Evolutionary conservation across 148 eudicot genomes (phyloP), one percentile per base, ranked within the genome.

Genomic region (Silene conica): DNA sequence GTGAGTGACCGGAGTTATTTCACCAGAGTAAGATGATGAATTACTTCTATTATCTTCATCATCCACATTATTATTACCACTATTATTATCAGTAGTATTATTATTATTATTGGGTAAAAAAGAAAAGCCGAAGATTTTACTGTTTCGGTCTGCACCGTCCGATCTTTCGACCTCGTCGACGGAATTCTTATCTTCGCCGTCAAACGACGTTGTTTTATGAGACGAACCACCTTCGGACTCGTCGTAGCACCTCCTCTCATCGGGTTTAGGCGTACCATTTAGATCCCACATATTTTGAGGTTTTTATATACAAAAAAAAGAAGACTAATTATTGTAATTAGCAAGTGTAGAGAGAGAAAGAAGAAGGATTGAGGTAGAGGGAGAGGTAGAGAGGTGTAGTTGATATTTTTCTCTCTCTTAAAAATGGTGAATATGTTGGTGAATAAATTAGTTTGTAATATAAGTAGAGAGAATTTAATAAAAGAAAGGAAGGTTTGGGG

Each of bases 211-310:
- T 65, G 82, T 84, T 71, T 70, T 84, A 4, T 78, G 83, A 34
- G 81, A 82, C 3, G 86, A 86, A 50, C 80, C 83, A 0, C 71
- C 87, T 41, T 92, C 87, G 4, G 88, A 88, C 76, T 88, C 87
- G 6, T 79, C 85, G 34, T 66, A 72, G 6, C 61, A 26, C 52
- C 25, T 69, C 46, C 45, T 68, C n/a, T 74, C 86, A 80, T 80
- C 91, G 1, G 96, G 97, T 22, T 83, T 81, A 78, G 96, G 97
- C 14, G 84, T 81, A 80, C 83, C 93, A 80, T 95, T 95, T 58
- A 95, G 93, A 87, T 95, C 87, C 98, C 98, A 92, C 98, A 95
- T 94, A 89, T 75, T 63, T 72, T 54, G 56, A 31, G 34, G 4
- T 31, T 31, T 43, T 70, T 38, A 38, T 38, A 6, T 38, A 38